Evolutionary conservation across 2,329 filamentous ascomycete genomes (phyloP), one percentile per base, ranked within the genome.

Genomic region (Ramularia endophylla): DNA sequence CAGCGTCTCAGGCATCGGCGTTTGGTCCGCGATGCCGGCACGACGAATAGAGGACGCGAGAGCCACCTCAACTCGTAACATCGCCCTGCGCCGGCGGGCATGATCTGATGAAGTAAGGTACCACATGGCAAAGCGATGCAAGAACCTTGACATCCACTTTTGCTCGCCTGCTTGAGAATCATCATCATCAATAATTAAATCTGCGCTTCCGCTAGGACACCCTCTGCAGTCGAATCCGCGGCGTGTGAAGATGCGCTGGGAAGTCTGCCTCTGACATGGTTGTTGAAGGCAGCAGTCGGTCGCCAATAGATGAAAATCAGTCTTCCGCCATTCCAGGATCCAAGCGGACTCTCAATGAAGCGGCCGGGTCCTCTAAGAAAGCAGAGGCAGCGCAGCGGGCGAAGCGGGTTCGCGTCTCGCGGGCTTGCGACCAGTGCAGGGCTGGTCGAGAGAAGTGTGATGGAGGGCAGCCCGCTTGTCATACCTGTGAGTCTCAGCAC

Each of bases 391-490:
- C 43, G 27, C 47, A 48, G 28, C 65, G 65, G 25, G 61, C 63
- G 32, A 83, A 83, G 58, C 71, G 78, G 33, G 77, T 58, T 11
- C 48, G 60, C 12, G 60, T 63, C 4, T 60, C 59, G 54, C 62
- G 50, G 78, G 60, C 60, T 5, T 63, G 60, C 45, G 60, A 63
- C 46, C 58, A 62, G 42, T 63, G 60, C 43, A 52, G 60, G 20
- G 52, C 58, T 8, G 56, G 52, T n/a, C 47, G 57, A 78, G 82
- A 86, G 61, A 85, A 83, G 57, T 87, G 83, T 62, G 82, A 87
- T 55, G 83, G 84, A 12, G 68, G 69, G 8, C 77, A 80, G 50
- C 83, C 83, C 5, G 68, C 70, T 11, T 87, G 83, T 59, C 78
- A 76, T 34, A 81, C 81, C 2, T 87, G 84, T 64, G 70, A 72